Conservation (phyloP, 2,329 filamentous ascomycete species). For the Cladophialophora psammophila region DNA sequence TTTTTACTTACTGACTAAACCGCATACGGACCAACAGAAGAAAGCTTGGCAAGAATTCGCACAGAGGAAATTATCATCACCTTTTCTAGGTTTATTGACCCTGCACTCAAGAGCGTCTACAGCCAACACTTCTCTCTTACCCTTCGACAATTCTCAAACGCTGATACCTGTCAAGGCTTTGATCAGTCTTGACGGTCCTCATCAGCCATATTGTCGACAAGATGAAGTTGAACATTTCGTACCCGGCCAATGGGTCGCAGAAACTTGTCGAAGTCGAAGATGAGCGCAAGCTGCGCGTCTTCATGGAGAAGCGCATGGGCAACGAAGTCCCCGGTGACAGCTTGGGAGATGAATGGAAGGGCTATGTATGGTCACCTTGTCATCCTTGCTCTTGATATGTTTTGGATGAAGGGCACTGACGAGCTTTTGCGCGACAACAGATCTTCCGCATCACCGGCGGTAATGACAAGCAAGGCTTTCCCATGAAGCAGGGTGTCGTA, state of each 20-base stretch:
- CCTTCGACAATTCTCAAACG: constrained; percentile 43
- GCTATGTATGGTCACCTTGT: constrained; percentile 80
- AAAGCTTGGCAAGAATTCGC: constrained; percentile 5
- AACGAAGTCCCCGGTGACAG: constrained; percentile 82
- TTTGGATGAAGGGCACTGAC: constrained; percentile 26
- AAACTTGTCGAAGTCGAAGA: constrained; percentile 99
- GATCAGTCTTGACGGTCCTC: constrained; percentile 48
- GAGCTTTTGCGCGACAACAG: constrained; percentile 25
- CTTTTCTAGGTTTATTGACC: not conserved
- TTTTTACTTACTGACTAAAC: not conserved
- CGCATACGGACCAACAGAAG: not conserved
- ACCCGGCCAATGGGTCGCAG: constrained; percentile 99
- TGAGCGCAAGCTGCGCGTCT: constrained; percentile 98
- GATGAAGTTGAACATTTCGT: constrained; percentile 82
- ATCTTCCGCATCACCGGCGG: constrained; percentile 81
- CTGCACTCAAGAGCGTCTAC: not conserved
- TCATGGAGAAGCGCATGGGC: constrained; percentile 96
- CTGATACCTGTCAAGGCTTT: constrained; percentile 50
- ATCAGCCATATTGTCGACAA: constrained; percentile 42
- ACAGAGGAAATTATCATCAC: constrained; percentile 4
- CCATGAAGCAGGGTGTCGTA: constrained; percentile 99
- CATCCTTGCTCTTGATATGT: not conserved
- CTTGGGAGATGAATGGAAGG: constrained; percentile 99
- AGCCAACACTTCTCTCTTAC: constrained; percentile 3
- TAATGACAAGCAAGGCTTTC: constrained; percentile 99